Evolutionary conservation across 495 filamentous ascomycete genomes (phyloP), one percentile per base, ranked within the genome.

Genomic region (Podospora conica): DNA sequence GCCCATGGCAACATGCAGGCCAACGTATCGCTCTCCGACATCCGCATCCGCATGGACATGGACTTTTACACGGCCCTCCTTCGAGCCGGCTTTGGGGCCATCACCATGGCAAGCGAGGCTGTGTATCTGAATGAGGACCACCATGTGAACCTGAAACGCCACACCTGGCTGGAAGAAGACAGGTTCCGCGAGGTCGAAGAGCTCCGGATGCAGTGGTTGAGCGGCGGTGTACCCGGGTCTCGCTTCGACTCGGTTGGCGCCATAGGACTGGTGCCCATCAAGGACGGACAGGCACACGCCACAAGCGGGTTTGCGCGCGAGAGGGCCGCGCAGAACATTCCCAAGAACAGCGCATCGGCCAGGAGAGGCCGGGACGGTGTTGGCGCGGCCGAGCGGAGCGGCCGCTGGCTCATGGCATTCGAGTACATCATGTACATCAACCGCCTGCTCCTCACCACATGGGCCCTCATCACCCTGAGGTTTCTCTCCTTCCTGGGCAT

Each of bases 11-110:
- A 97, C 68, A 89, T 98, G 83, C 94, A 96, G 72, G 94, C 93
- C 2, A 91, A 94, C 65, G 85, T 91, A 1, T 92, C 93, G 21
- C 82, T 98, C 10, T 87, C 89, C 3, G 88, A 87, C 27, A 85
- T 96, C 53, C 86, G 87, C 8, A 83, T 98, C 55, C 89, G 87
- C 20, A 86, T 88, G 83, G 85, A 89, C 58, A 94, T 97, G 78
- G 96, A 98, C 70, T 97, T 98, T 76, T 98, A 97, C 73, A 96
- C 91, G 0, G 88, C 92, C 0, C 82, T 98, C 9, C 84, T 98
- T 18, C 88, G 91, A 58, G 83, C 90, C 31, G 95, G 95, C 0
- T 98, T 96, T 69, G 85, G 85, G 20, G 87, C 91, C 40, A 84
- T 98, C 58, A 96, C 92, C 1, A 92, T 94, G 68, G 95, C 96